phyloP scores from a whole-genome alignment of 371 early-diverging fungal genomes.

The Mucor velutinosus region DNA sequence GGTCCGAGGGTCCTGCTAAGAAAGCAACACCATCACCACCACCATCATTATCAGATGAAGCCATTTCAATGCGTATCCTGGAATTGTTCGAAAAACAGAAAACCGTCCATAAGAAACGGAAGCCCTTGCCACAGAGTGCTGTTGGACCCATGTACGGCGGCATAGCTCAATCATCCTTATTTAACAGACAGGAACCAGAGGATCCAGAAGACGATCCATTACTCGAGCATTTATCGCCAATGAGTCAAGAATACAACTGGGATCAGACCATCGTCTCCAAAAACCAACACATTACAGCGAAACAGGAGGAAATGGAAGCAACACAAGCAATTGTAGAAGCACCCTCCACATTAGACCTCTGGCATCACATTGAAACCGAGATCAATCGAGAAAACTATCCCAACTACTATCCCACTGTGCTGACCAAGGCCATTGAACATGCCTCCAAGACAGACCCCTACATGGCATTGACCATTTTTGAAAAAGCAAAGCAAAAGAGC shows the following conservation, averaged over 20 bases:
- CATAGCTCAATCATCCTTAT: background rate
- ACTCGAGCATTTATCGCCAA: background rate
- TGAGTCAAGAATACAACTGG: background rate
- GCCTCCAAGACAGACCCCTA: conserved; percentile 45
- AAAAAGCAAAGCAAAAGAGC: conserved; percentile 40
- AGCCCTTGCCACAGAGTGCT: conserved; percentile 28
- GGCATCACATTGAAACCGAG: conserved; percentile 10
- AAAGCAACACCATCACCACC: background rate
- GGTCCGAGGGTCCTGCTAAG: background rate
- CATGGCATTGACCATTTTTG: conserved; percentile 47
- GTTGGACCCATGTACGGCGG: conserved; percentile 13
- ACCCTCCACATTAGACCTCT: conserved; percentile 5
- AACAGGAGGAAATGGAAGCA: conserved; percentile 17
- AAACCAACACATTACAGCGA: conserved; percentile 1
- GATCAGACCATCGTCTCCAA: background rate
- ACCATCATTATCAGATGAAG: background rate
- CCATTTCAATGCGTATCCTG: conserved; percentile 4
- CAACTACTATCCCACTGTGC: conserved; percentile 31
- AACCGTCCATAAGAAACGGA: conserved; percentile 16
- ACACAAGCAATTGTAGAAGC: conserved; percentile 11
- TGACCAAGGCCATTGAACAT: conserved; percentile 37
- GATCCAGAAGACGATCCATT: background rate
- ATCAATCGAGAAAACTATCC: conserved; percentile 26
- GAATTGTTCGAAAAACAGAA: conserved; percentile 21
- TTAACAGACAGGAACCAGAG: background rate